Evolutionary conservation across 2,329 filamentous ascomycete genomes (phyloP), one percentile per base, ranked within the genome.

Genomic region (Fusarium citri): DNA sequence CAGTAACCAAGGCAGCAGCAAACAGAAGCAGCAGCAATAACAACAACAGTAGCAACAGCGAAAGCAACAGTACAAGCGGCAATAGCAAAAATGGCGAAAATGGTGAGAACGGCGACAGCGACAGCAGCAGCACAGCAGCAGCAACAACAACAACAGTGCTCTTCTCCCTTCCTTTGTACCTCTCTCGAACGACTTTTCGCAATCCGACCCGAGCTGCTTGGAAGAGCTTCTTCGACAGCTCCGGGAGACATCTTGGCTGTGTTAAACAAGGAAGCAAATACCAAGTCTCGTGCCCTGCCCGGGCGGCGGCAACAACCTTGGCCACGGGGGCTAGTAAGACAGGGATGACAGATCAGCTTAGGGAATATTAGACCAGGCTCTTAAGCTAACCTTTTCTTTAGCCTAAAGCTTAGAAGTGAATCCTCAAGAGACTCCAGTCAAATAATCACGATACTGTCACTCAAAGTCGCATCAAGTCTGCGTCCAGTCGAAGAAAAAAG

Each of bases 291-390:
- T 18, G 9, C 9, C 9, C 31, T 18, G 16, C 16, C 9, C 9
- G 1, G 18, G 18, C 18, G n/a, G 6, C 6, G 18, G 18, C 18
- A 37, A 11, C 6, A 12, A n/a, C 6, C 10, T n/a, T n/a, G 34
- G 10, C 18, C 18, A n/a, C 10, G 18, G 2, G 16, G 6, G 34
- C 18, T 37, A 12, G 11, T 37, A 2, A 37, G 18, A 12, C 18
- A 10, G 1, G 10, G 7, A 1, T 37, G 18, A 10, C 2, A 2
- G 18, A 6, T 37, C 18, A 37, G 1, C 0, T 37, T 4, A 7
- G 0, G 3, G 18, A 37, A 37, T 2, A 1, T 37, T 37, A 37
- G 34, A 4, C 18, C 18, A 37, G 18, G 34, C 10, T 37, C 10
- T 37, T 37, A 12, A 18, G 1, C 34, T 37, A 12, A 6, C 34